These are phyloP conservation scores for Hyaloscypha variabilis DNA, from an alignment of 495 filamentous ascomycete species.

Conservation along the genomic window DNA sequence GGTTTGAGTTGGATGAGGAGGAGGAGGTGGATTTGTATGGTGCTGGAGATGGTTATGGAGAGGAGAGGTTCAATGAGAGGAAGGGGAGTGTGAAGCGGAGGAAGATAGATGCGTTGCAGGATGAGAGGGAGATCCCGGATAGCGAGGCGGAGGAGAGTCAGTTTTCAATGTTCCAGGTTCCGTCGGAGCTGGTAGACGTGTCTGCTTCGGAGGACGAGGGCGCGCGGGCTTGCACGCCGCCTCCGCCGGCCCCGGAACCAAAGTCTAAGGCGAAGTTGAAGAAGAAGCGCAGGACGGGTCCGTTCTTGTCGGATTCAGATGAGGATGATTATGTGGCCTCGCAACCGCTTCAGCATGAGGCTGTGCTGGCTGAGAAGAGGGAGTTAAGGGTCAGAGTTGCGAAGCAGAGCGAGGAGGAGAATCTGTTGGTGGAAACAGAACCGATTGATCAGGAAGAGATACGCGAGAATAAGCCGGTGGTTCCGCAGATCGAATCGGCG, in stretches of 20 bases:
- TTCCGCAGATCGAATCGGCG: slow-evolving; percentile 15
- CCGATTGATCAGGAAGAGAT: slow-evolving; percentile 19
- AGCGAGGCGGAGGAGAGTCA: background rate
- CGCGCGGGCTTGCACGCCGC: slow-evolving; percentile 16
- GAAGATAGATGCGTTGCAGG: slow-evolving; percentile 27
- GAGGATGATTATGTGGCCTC: slow-evolving; percentile 21
- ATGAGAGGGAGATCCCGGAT: background rate
- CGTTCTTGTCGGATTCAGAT: slow-evolving; percentile 35
- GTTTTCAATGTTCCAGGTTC: background rate
- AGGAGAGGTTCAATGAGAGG: slow-evolving; percentile 56
- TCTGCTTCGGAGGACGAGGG: background rate
- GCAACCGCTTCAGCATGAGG: background rate
- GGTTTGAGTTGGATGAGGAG: slow-evolving; percentile 36
- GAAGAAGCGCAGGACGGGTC: slow-evolving; percentile 39
- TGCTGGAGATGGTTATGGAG: slow-evolving; percentile 45
- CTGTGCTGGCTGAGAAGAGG: slow-evolving; percentile 9
- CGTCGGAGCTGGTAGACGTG: background rate
- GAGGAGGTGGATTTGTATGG: slow-evolving; percentile 44
- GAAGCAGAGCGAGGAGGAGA: slow-evolving; percentile 17
- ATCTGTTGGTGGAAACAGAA: slow-evolving; percentile 16
- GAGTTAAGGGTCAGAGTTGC: slow-evolving; percentile 7
- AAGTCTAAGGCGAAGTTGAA: slow-evolving; percentile 42
- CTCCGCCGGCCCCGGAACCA: slow-evolving; percentile 2
- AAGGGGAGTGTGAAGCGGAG: slow-evolving; percentile 46
- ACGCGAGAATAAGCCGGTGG: slow-evolving; percentile 14